Evolutionary conservation across 176 grass and related monocot genomes (phyloP), one percentile per base, ranked within the genome.

Genomic region (Melocanna baccifera): DNA sequence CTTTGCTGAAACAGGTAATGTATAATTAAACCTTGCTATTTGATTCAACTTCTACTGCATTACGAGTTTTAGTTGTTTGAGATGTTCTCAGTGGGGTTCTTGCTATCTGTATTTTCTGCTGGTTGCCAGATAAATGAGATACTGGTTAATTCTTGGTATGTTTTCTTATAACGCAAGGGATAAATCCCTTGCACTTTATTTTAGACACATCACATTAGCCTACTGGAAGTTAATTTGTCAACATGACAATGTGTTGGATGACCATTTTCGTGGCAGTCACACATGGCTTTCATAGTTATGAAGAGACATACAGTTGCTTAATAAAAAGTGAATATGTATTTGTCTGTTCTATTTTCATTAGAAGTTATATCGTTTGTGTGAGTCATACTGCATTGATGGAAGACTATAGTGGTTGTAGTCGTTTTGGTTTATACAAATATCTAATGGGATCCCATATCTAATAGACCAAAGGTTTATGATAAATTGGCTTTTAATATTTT

Each of bases 1-100:
- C 13, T 59, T 79, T 15, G 37, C 48, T 74, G 68, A 52, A 83
- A 50, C 13, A 90, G 84, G 89, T 87, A 87, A 79, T 29, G 73
- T 28, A 62, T 64, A 76, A 26, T 40, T 58, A 68, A 78, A 62
- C 80, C 39, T 74, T 83, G 52, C 8, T 68, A 18, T 57, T 61
- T 19, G 6, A 67, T 87, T 77, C 26, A 79, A 32, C 73, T 67
- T 69, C 22, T 88, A 73, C 39, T 74, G 2, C 39, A 81, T 40
- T 68, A 28, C 62, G 53, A 52, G 53, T 71, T 87, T 78, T 58
- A 45, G 66, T 59, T 52, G 28, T 72, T 87, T 76, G 64, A 87
- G 79, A 89, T 76, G 4, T 87, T 55, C 25, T 18, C 11, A 22
- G 18, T 51, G 18, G 51, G 18, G 51, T 53, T 53, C 51, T 53